Evolutionary conservation across 1,284 basidiomycete species (phyloP).

Genomic region (Ustilago curta): DNA sequence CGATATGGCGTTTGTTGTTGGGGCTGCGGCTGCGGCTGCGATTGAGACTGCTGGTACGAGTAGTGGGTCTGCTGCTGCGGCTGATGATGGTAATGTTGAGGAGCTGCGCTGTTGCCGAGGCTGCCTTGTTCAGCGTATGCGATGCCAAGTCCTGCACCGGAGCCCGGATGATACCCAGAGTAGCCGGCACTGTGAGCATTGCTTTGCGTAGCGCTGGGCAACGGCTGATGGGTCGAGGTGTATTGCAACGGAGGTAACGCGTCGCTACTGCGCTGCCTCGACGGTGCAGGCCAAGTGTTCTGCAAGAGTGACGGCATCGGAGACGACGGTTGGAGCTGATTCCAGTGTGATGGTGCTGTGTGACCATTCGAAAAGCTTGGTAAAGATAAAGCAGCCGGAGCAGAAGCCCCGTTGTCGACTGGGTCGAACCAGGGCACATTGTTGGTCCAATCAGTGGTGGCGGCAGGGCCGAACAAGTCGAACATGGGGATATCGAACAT

Average conservation of each 20-base stretch:
- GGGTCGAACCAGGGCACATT: conserved; percentile 50
- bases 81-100: conserved; percentile 13
- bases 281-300: conserved; percentile 18
- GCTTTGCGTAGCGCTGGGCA: conserved; percentile 7
- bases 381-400: background rate
- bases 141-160: conserved; percentile 1
- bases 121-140: conserved; percentile 14
- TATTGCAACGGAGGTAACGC: conserved; percentile 30
- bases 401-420: conserved; percentile 14
- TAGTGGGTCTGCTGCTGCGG: conserved; percentile 9
- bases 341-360: conserved; percentile 11
- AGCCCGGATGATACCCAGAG: background rate
- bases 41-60: background rate
- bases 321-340: conserved; percentile 1
- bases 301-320: conserved; percentile 1
- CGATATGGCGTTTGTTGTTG: conserved; percentile 11
- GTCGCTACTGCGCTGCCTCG: conserved; percentile 23
- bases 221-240: conserved; percentile 9
- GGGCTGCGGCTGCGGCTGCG: conserved; percentile 3
- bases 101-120: conserved; percentile 11
- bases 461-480: conserved; percentile 27
- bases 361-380: conserved; percentile 20
- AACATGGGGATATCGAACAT: conserved; percentile 51
- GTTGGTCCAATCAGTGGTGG: conserved; percentile 45
- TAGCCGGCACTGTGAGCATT: conserved; percentile 18